Base-by-base conservation (phyloP, 129 eudicot genomes). In the Oenanthe sinensis region DNA sequence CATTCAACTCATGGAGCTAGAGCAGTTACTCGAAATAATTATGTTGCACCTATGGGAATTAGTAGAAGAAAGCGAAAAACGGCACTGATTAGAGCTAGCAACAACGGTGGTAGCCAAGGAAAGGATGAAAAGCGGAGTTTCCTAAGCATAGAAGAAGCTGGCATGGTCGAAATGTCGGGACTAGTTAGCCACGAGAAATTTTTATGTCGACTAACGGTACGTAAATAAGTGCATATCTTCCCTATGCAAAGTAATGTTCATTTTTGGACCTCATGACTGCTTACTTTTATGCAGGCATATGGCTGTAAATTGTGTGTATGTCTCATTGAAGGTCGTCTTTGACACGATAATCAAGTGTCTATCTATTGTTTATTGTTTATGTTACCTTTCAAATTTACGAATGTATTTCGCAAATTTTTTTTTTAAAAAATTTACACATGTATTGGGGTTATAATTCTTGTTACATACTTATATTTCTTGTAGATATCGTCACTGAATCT, bases 401-500 rank as follows among this genome's bases (percentile, higher is more conserved):
- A n/a, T n/a, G n/a, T n/a, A n/a, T n/a, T n/a, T n/a, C n/a, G n/a
- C n/a, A n/a, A n/a, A n/a, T n/a, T n/a, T n/a, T n/a, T n/a, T n/a
- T n/a, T n/a, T n/a, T n/a, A n/a, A n/a, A n/a, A n/a, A n/a, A n/a
- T n/a, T n/a, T n/a, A n/a, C n/a, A n/a, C n/a, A n/a, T n/a, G n/a
- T n/a, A 33, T 33, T 52, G 26, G 0, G 36, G 36, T n/a, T 60
- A 1, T 8, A 4, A 60, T n/a, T 58, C 0, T 58, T 24, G 68
- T 60, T 60, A 1, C 33, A n/a, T 10, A 33, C 36, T 33, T 33
- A 24, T 9, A 60, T 60, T 60, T n/a, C 15, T 0, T 80, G 52
- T 80, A 93, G 97, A 91, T 93, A 83, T 93, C 98, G 26, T 93
- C 97, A 20, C 67, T 93, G 79, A 91, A 91, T 83, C 77, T 93